Conservation (phyloP, 805 yeast genomes). For the Yamadazyma phyllophila region DNA sequence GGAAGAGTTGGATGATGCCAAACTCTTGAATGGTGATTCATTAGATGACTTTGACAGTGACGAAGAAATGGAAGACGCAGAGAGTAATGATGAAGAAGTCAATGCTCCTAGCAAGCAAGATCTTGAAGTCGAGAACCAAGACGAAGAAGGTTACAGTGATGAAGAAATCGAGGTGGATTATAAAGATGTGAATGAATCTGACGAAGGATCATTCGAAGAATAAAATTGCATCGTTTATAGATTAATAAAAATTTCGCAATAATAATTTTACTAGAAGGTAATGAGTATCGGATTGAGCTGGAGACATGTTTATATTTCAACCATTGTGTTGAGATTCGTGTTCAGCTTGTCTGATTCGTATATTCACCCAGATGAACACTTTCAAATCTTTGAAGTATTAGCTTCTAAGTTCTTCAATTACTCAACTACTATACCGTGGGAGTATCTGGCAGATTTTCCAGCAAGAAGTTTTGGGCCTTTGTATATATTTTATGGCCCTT, state of each 20-base stretch:
- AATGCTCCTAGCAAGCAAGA: constrained; percentile 13
- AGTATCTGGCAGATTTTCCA: constrained; percentile 55
- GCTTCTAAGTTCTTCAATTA: constrained; percentile 45
- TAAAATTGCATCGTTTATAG: constrained; percentile 3
- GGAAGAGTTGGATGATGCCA: constrained; percentile 62
- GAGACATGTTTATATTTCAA: constrained; percentile 46
- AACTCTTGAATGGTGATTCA: constrained; percentile 20
- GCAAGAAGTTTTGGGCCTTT: constrained; percentile 73
- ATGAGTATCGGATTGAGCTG: constrained; percentile 29
- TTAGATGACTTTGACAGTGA: constrained; percentile 16
- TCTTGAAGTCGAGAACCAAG: constrained; percentile 11
- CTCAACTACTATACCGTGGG: constrained; percentile 73
- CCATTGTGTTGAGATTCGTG: constrained; percentile 49
- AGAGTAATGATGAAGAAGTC: constrained; percentile 5
- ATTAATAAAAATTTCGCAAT: constrained; percentile 3
- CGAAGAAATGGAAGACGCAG: constrained; percentile 12
- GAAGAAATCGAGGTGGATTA: constrained; percentile 14
- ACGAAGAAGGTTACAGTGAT: constrained; percentile 24
- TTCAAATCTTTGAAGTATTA: constrained; percentile 82
- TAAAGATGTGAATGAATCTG: constrained; percentile 6
- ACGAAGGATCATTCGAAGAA: constrained; percentile 7
- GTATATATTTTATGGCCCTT: constrained; percentile 67
- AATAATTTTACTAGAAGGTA: background rate
- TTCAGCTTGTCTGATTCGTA: constrained; percentile 74
- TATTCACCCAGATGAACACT: constrained; percentile 97